These are phyloP conservation scores for Aspergillus fumigatus DNA, from an alignment of 2,329 filamentous ascomycete genomes.

Conservation along the genomic window DNA sequence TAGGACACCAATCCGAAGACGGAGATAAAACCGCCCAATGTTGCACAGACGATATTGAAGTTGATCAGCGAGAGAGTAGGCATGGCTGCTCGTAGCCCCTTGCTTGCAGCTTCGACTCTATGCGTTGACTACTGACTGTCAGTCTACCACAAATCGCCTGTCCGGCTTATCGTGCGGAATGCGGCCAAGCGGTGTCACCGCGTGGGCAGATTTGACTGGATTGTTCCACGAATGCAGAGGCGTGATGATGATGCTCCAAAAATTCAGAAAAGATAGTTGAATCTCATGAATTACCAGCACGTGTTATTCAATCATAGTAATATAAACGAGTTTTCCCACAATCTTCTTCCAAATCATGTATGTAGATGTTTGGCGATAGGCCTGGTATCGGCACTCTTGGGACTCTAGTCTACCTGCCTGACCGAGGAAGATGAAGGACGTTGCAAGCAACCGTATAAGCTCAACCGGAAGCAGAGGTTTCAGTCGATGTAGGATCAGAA, in stretches of 20 bases:
- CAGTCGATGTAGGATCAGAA: background rate
- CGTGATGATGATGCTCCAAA: background rate
- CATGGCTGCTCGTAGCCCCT: conserved; percentile 39
- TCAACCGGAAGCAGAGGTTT: background rate
- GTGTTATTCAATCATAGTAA: conserved; percentile 38
- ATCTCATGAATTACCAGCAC: conserved; percentile 13
- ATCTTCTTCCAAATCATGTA: background rate
- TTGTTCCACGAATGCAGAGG: background rate
- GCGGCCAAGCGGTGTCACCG: background rate
- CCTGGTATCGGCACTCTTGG: background rate
- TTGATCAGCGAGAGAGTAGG: conserved; percentile 62
- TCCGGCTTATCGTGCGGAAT: background rate
- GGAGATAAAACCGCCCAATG: conserved; percentile 81
- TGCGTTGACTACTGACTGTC: background rate
- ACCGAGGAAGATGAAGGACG: background rate
- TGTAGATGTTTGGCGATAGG: background rate
- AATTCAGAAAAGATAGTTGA: background rate
- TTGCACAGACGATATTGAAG: conserved; percentile 79
- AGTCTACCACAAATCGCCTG: background rate
- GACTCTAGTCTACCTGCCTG: background rate
- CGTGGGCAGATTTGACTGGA: background rate
- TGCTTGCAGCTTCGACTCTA: background rate
- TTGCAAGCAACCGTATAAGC: background rate
- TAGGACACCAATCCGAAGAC: conserved; percentile 89
- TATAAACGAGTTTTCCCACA: conserved; percentile 2